Evolutionary conservation across 441 rosid species (phyloP), one percentile per base, ranked within the genome.

Genomic region (Corymbia citriodora): DNA sequence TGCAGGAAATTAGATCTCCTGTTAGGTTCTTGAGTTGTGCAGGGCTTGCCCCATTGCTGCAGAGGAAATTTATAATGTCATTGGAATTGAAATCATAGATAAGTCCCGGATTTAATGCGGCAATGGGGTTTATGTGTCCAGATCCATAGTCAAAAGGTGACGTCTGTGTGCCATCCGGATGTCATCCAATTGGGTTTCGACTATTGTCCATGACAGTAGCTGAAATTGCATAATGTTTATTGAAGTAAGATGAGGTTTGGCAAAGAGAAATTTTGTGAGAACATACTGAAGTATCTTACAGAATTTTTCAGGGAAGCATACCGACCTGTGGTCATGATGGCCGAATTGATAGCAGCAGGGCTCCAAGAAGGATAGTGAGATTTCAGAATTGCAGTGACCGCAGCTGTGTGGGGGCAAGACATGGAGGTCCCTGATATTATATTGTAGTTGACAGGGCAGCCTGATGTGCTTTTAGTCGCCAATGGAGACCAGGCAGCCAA

Each of bases 71-170:
- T 61, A 94, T 90, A n/a, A 93, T 72, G 33, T 94, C 93, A 25
- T 70, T 49, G 65, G 92, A 55, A 55, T 92, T 91, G 52, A 92
- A 92, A 89, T 95, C 94, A 23, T 95, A 95, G 83, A 93, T 48
- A n/a, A 95, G 91, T 85, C 96, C 96, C 15, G 94, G 93, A 88
- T 95, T 89, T 79, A 95, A 87, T 16, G 94, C 94, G 7, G 93
- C 93, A 9, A 50, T 55, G 25, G 93, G 95, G 88, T 95, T 94
- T 90, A 93, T 88, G 48, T 95, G 96, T 70, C 97, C 93, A 1
- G 97, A 95, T 91, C 96, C 95, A 10, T 93, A 92, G 94, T 95
- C 95, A 87, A 96, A 94, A 72, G 96, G 95, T 19, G 93, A 93
- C 45, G 93, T 88, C 88, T 89, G 87, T 18, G 87, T 91, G 87